phyloP scores from a whole-genome alignment of 441 rosid species.

The Rhodomyrtus psidioides region DNA sequence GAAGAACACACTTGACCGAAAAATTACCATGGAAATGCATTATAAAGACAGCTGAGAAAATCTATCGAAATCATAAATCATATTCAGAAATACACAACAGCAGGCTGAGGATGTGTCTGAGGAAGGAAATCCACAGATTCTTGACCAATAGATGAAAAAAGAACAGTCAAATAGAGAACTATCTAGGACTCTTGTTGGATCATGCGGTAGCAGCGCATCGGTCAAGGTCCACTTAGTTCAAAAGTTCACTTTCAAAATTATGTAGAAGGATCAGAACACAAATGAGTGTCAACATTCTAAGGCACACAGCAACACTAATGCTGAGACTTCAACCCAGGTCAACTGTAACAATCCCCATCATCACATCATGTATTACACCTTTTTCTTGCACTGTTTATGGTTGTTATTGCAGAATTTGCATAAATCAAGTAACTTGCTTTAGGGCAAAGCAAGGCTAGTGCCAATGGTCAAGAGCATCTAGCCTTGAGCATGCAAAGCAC shows the following conservation, averaged over 20 bases:
- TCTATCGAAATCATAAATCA: not conserved
- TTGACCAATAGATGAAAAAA: not conserved
- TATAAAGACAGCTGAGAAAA: not conserved
- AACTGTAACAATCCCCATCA: not conserved
- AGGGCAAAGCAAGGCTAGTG: not conserved
- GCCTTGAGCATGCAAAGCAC: not conserved
- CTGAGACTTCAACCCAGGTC: not conserved
- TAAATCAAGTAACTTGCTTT: not conserved
- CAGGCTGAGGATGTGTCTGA: not conserved
- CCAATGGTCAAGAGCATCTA: not conserved
- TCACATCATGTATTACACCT: not conserved
- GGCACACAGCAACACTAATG: not conserved
- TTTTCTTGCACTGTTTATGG: not conserved
- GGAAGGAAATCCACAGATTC: not conserved
- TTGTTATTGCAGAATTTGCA: not conserved
- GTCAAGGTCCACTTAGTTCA: not conserved
- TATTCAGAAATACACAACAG: not conserved
- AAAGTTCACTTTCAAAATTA: not conserved
- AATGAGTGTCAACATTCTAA: not conserved
- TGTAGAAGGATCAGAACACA: not conserved
- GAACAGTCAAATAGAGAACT: not conserved
- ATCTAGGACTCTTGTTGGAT: not conserved
- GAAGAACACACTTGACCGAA: not conserved
- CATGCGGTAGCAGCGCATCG: not conserved
- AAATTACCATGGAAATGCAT: not conserved